Percentiles rank a stretch among this genome's conserved stretches.
Evolutionary conservation across 306 rosid species (phyloP).

Genomic region (Prosopis cineraria): DNA sequence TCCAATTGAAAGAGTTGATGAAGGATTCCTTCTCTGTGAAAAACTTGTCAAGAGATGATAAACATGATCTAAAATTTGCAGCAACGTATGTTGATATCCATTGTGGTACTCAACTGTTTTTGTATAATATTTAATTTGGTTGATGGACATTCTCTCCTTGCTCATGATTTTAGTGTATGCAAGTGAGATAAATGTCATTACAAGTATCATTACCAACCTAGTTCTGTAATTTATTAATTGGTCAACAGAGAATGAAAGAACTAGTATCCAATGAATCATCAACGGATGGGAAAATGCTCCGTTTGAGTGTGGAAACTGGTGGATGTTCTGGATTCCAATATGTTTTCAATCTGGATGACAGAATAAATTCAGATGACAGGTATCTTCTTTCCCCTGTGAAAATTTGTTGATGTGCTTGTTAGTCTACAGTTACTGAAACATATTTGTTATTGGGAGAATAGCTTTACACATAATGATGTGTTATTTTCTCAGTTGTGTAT

Average conservation of each 20-base stretch:
- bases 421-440: neutral
- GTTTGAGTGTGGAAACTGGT: constrained; percentile 80
- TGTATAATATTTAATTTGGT: constrained; percentile 11
- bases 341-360: constrained; percentile 78
- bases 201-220: neutral
- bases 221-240: constrained; percentile 20
- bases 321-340: constrained; percentile 99
- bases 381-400: constrained; percentile 17
- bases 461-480: neutral
- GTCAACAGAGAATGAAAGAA: constrained; percentile 75
- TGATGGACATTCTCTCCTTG: neutral
- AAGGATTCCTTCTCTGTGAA: constrained; percentile 11
- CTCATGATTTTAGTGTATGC: neutral
- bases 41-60: neutral
- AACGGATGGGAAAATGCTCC: constrained; percentile 60
- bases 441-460: neutral
- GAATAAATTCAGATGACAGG: constrained; percentile 79
- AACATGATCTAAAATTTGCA: neutral
- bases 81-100: neutral
- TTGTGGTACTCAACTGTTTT: neutral
- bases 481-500: neutral
- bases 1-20: neutral
- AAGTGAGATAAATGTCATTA: neutral
- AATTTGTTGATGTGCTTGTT: neutral
- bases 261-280: constrained; percentile 59